Evolutionary conservation across 768 basidiomycete genomes (phyloP), one percentile per base, ranked within the genome.

Genomic region (Termitomyces bulborhizus): DNA sequence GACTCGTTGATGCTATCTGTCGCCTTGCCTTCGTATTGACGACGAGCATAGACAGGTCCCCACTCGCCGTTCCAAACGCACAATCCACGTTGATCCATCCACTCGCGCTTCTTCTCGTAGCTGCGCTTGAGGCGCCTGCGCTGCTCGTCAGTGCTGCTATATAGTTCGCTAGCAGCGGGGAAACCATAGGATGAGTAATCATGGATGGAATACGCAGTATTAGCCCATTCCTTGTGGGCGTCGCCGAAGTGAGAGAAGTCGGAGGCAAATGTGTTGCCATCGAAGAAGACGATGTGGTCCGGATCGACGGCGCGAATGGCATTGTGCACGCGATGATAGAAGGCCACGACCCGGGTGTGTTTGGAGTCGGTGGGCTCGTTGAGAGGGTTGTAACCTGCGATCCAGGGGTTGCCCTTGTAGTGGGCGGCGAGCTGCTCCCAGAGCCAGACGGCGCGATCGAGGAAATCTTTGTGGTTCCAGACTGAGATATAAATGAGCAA

Each of bases 391-490:
- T 89, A 93, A 16, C 90, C 88, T 1, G 89, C 90, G 56, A 93
- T 83, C 90, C 90, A 91, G 57, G 81, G 76, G 68, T 93, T 88
- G 55, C 73, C 77, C 59, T 77, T 84, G 76, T 92, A 91, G 67
- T 88, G 88, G 63, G 73, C 75, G 0, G 90, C 87, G 34, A 92
- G 75, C 63, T 88, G 73, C 37, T 76, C 77, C 90, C 91, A 93
- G 40, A 93, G 79, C 83, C 85, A 85, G 51, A 90, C 67, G 9
- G 78, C 69, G 1, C 90, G 82, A 68, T 93, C 87, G 66, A 91
- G 90, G 76, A 90, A 88, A 67, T 92, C 89, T 60, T 83, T 90
- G 76, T 92, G 86, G 48, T 79, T 79, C 87, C 88, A 93, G 75
- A 91, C 83, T 80, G 50, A 16, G 50, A 51, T 5, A 15, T 18